Base-by-base conservation (phyloP, 1,139 yeast genomes). In the Sugiyamaella pinicola region DNA sequence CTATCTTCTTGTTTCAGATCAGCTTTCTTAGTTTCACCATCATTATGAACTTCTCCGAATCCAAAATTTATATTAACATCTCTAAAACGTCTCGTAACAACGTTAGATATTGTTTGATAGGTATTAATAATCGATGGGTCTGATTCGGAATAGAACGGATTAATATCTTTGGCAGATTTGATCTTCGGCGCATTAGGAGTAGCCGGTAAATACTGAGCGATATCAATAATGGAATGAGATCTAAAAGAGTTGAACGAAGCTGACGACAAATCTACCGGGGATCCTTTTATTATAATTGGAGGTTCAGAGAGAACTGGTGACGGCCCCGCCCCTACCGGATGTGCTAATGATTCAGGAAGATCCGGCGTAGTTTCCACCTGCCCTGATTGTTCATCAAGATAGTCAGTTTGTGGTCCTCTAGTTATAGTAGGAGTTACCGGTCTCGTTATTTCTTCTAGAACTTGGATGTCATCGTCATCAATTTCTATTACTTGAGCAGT, bases 141-240 rank as follows among this genome's bases (percentile, higher is more conserved):
- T 10, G 46, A 40, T 9, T 40, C 49, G 19, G 49, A 28, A 40
- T 49, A 47, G 44, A 58, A 58, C 1, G 61, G 61, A 40, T 57
- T 59, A 7, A 53, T 45, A 15, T 58, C 60, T 18, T 47, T 40
- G 2, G 54, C 24, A 9, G 54, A 46, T 4, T 21, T 43, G 10
- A 58, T 43, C 18, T 35, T 21, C 8, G 55, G 47, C 12, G 43
- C 38, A n/a, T 41, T 33, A 2, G 56, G 43, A 10, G 44, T 26
- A 29, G 33, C 50, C 13, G 48, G 49, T 40, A 40, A 18, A 13
- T 18, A 31, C 41, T 22, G 31, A 15, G 51, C 28, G 26, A 54
- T 38, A 19, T 47, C 45, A 15, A 34, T 21, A 40, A 39, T 17
- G n/a, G 46, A 28, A 18, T n/a, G 12, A 19, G 41, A n/a, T 4